Percentiles rank a stretch among this genome's conserved stretches.
phyloP scores from a whole-genome alignment of 2,329 filamentous ascomycete genomes.

The Elsinoe batatas region DNA sequence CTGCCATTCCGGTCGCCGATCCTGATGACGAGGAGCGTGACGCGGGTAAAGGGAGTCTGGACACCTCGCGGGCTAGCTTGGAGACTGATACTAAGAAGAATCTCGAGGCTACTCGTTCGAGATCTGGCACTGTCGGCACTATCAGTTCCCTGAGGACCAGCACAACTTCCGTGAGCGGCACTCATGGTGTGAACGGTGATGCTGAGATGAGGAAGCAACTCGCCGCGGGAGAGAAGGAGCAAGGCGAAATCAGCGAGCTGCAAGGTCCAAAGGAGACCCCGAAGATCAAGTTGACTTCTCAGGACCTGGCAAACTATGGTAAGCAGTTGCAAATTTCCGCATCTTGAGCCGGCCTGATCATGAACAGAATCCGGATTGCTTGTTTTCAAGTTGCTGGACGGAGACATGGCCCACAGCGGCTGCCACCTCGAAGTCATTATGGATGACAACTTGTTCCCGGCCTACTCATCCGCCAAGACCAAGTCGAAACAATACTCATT shows the following conservation, averaged over 20 bases:
- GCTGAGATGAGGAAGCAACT: conserved; percentile 36
- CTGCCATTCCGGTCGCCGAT: conserved; percentile 76
- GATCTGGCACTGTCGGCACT: conserved; percentile 30
- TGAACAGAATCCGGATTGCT: conserved; percentile 71
- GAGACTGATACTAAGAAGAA: conserved; percentile 12
- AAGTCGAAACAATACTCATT: conserved; percentile 61
- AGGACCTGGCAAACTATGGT: conserved; percentile 74
- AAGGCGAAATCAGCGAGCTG: conserved; percentile 33
- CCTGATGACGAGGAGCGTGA: conserved; percentile 67
- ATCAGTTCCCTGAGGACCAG: conserved; percentile 32
- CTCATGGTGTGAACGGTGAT: conserved; percentile 24
- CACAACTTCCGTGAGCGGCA: conserved; percentile 13
- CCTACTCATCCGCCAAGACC: conserved; percentile 72
- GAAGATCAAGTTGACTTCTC: conserved; percentile 66
- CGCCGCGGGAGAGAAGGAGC: conserved; percentile 37
- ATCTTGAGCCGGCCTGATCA: conserved; percentile 26
- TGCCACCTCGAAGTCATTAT: conserved; percentile 80
- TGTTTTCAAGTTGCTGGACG: conserved; percentile 89
- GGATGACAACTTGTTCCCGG: conserved; percentile 88
- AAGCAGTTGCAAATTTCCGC: conserved; percentile 23
- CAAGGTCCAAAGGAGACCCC: conserved; percentile 50
- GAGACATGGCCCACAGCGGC: conserved; percentile 66
- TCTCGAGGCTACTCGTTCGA: conserved; percentile 13
- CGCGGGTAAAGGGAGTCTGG: conserved; percentile 21
- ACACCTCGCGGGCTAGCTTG: conserved; percentile 14